Conservation (phyloP, 768 basidiomycete species). For the Suillus variegatus region DNA sequence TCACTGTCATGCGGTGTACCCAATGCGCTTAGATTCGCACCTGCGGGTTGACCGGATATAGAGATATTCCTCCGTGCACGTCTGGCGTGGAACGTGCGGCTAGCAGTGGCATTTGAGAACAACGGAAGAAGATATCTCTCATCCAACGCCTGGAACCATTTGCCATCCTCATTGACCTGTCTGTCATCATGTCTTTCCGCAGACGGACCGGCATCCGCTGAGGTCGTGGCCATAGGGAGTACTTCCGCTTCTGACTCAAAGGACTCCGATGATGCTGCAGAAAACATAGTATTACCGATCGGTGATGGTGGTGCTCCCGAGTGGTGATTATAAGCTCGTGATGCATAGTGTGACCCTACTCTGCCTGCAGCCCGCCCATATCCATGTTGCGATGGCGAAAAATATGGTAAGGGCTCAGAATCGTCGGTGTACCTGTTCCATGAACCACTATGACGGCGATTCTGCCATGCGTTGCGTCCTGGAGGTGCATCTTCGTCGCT, state of each 20-base stretch:
- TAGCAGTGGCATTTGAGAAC: conserved; percentile 91
- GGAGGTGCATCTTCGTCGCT: conserved; percentile 42
- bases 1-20: conserved; percentile 40
- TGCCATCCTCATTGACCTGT: conserved; percentile 67
- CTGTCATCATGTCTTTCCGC: conserved; percentile 16
- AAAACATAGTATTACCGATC: conserved; percentile 46
- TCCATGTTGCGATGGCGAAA: conserved; percentile 25
- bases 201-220: conserved; percentile 27
- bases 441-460: conserved; percentile 35
- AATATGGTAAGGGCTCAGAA: conserved; percentile 35
- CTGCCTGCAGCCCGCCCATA: conserved; percentile 39
- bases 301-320: conserved; percentile 26
- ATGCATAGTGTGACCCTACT: conserved; percentile 59
- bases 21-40: conserved; percentile 21
- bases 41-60: conserved; percentile 19
- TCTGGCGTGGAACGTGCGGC: conserved; percentile 82
- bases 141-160: conserved; percentile 96
- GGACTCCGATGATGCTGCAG: conserved; percentile 73
- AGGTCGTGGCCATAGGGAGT: conserved; percentile 68
- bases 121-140: conserved; percentile 92
- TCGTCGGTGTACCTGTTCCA: conserved; percentile 49
- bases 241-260: conserved; percentile 80
- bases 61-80: conserved; percentile 54
- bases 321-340: conserved; percentile 65
- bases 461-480: conserved; percentile 37